Evolutionary conservation across 345 rosid genomes (phyloP).

Genomic region (Populus alba): DNA sequence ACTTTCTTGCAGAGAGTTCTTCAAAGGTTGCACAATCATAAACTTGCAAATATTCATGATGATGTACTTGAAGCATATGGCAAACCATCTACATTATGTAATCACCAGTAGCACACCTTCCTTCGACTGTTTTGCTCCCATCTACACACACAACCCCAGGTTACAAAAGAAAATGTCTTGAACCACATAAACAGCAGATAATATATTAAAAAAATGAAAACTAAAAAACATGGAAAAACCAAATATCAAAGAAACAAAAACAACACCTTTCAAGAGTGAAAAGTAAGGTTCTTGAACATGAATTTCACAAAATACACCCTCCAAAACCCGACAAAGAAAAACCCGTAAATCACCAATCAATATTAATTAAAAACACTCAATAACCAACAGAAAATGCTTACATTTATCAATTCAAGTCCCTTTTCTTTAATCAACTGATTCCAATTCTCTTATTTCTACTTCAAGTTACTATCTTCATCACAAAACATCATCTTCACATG

Average conservation of each 20-base stretch:
- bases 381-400: slow-evolving; percentile 3
- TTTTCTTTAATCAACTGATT: slow-evolving; percentile 30
- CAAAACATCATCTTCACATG: slow-evolving; percentile 20
- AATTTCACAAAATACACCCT: slow-evolving; percentile 32
- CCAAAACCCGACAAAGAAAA: slow-evolving; percentile 32
- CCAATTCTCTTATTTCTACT: slow-evolving; percentile 46
- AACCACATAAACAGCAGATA: not conserved
- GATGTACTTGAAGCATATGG: not conserved
- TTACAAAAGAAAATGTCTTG: slow-evolving; percentile 12
- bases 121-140: slow-evolving; percentile 44
- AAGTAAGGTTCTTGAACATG: slow-evolving; percentile 50
- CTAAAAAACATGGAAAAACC: not conserved
- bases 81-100: slow-evolving; percentile 30
- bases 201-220: not conserved
- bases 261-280: slow-evolving; percentile 43
- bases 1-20: not conserved
- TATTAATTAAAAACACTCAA: not conserved
- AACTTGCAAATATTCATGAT: not conserved
- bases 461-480: slow-evolving; percentile 17
- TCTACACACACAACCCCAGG: slow-evolving; percentile 25
- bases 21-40: not conserved
- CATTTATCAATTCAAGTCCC: slow-evolving; percentile 41
- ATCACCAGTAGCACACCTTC: slow-evolving; percentile 39
- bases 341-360: not conserved
- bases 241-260: slow-evolving; percentile 4